A percentile compares a stretch with the other conserved stretches of the same genome.
phyloP scores from a whole-genome alignment of 192 early-diverging fungal species.

The Umbelopsis ramanniana region DNA sequence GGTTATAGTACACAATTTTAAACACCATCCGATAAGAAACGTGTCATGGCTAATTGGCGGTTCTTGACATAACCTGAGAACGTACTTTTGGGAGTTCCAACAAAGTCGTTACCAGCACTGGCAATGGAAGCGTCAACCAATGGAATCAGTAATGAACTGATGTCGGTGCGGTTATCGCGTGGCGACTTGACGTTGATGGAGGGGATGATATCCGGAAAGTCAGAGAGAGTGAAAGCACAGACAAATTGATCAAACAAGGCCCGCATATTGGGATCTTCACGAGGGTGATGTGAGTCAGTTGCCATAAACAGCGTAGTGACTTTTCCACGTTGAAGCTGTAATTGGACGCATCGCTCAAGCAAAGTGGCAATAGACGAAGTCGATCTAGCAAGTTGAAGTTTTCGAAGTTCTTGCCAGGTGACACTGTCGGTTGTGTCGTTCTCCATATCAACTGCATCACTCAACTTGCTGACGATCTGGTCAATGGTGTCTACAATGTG shows the following conservation, averaged over 20 bases:
- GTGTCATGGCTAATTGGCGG: background rate
- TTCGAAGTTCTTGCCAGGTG: background rate
- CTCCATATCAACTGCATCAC: background rate
- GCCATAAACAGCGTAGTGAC: conserved; percentile 47
- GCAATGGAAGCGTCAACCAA: conserved; percentile 57
- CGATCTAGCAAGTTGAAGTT: background rate
- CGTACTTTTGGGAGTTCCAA: conserved; percentile 55
- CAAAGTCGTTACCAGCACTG: conserved; percentile 47
- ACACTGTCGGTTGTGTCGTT: background rate
- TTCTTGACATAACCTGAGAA: conserved; percentile 47
- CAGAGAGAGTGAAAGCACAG: conserved; percentile 55
- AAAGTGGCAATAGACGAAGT: background rate
- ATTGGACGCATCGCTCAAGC: conserved; percentile 8
- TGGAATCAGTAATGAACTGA: conserved; percentile 39
- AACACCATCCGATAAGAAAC: background rate
- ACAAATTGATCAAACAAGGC: conserved; percentile 50
- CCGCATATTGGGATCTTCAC: conserved; percentile 32
- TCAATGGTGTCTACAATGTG: conserved; percentile 31
- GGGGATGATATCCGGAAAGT: conserved; percentile 46
- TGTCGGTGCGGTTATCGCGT: conserved; percentile 9
- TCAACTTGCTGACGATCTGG: conserved; percentile 15
- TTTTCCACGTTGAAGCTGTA: background rate
- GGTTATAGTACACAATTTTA: too few species aligned
- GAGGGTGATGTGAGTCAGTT: conserved; percentile 51
- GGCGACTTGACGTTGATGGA: conserved; percentile 34